Percentiles rank a stretch among this genome's conserved stretches.
Evolutionary conservation across 768 basidiomycete species (phyloP).

Genomic region (Pleurotus cornucopiae): DNA sequence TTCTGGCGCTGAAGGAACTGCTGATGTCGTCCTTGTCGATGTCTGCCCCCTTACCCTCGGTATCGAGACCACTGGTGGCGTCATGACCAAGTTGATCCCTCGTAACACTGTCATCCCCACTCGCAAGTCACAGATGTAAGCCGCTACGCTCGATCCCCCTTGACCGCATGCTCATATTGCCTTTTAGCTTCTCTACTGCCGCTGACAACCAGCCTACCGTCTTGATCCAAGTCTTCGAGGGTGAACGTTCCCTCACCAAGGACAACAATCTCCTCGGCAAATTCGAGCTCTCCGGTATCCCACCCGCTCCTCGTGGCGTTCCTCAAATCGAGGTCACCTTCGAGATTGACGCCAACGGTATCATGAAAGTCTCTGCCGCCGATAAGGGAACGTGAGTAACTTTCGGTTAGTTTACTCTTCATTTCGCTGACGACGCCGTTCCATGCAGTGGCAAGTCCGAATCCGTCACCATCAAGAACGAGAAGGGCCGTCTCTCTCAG

Average conservation of each 20-base stretch:
- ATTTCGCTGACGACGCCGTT: not conserved
- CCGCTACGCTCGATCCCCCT: constrained; percentile 6
- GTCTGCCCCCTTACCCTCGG: constrained; percentile 96
- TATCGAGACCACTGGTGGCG: constrained; percentile 98
- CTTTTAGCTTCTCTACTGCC: constrained; percentile 66
- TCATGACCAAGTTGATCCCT: constrained; percentile 96
- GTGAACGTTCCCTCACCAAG: constrained; percentile 95
- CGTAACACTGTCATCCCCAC: constrained; percentile 99
- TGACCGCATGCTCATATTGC: constrained; percentile 18
- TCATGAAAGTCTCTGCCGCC: constrained; percentile 88
- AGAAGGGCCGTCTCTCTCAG: constrained; percentile 86
- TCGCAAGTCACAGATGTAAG: constrained; percentile 89
- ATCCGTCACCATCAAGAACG: constrained; percentile 92
- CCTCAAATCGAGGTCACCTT: constrained; percentile 98
- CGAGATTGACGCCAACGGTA: constrained; percentile 93
- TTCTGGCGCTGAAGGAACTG: constrained; percentile 87
- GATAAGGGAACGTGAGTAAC: constrained; percentile 87
- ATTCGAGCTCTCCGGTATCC: constrained; percentile 90
- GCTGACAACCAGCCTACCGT: constrained; percentile 94
- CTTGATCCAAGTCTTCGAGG: constrained; percentile 95
- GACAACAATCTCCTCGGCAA: constrained; percentile 98
- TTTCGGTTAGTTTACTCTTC: not conserved
- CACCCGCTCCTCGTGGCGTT: constrained; percentile 93
- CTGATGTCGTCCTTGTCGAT: constrained; percentile 92
- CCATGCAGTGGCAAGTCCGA: constrained; percentile 72